phyloP scores from a whole-genome alignment of 2,329 filamentous ascomycete species.

The Neodidymelliopsis sp. region DNA sequence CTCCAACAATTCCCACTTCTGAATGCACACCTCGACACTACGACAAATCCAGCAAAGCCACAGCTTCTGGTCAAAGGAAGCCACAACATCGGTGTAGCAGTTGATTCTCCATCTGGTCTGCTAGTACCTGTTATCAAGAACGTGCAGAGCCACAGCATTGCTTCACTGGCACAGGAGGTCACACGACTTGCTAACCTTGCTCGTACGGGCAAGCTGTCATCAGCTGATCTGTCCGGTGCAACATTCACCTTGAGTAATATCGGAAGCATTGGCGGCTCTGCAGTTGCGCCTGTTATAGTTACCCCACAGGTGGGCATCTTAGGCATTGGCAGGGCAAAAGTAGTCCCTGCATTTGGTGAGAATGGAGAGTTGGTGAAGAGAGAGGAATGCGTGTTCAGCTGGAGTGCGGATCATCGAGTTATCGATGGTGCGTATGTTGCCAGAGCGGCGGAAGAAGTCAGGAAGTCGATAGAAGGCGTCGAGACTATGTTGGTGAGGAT shows the following conservation, averaged over 20 bases:
- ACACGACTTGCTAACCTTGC: constrained; percentile 76
- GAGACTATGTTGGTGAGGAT: constrained; percentile 82
- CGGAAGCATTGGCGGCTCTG: constrained; percentile 91
- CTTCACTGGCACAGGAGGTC: constrained; percentile 80
- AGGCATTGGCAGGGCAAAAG: constrained; percentile 81
- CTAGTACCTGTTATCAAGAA: constrained; percentile 91
- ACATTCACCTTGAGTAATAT: constrained; percentile 98
- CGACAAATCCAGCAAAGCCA: constrained; percentile 68
- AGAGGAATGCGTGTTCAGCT: constrained; percentile 89
- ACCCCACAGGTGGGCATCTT: constrained; percentile 91
- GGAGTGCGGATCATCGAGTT: constrained; percentile 94
- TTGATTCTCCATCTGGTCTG: constrained; percentile 89
- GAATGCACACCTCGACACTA: constrained; percentile 81
- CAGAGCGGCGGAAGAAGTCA: constrained; percentile 83
- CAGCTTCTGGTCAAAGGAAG: constrained; percentile 78
- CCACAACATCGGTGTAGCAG: constrained; percentile 95
- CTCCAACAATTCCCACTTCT: constrained; percentile 83
- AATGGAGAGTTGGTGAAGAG: constrained; percentile 69
- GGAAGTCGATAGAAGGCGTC: constrained; percentile 80
- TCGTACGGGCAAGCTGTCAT: constrained; percentile 74
- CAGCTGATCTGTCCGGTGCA: constrained; percentile 79
- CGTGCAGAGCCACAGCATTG: constrained; percentile 77
- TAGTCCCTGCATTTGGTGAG: constrained; percentile 77
- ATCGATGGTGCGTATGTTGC: constrained; percentile 96
- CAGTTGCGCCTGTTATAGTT: constrained; percentile 89